A percentile compares a stretch with the other conserved stretches of the same genome.
These are phyloP conservation scores for Starmerella kuoi DNA, from an alignment of 805 yeast species.

Conservation along the genomic window DNA sequence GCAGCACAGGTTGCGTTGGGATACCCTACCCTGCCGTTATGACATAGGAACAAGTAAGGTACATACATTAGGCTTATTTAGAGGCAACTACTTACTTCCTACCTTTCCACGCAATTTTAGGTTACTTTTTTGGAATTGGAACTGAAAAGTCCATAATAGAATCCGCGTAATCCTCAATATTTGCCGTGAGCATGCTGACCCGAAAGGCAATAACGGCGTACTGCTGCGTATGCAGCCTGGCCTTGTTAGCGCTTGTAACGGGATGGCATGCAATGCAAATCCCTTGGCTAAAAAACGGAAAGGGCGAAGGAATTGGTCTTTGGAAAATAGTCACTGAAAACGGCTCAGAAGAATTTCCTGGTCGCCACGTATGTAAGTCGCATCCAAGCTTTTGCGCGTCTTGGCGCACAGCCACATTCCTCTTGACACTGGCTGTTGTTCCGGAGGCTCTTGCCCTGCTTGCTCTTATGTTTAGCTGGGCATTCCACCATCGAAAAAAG, in stretches of 20 bases:
- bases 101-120: too few relatives aligned
- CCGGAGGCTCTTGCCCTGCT: slow-evolving; percentile 19
- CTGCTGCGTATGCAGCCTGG: slow-evolving; percentile 8
- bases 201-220: slow-evolving; percentile 16
- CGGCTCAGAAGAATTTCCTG: slow-evolving; percentile 21
- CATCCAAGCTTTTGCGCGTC: slow-evolving; percentile 24
- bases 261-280: slow-evolving; percentile 8
- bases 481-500: slow-evolving; percentile 19
- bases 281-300: slow-evolving; percentile 18
- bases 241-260: slow-evolving; percentile 6
- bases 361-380: slow-evolving; percentile 11
- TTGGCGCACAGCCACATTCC: slow-evolving; percentile 25
- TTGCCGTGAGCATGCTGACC: slow-evolving; percentile 7
- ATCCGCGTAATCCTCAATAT: too few relatives aligned
- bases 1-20: too few relatives aligned
- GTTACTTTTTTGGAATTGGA: too few relatives aligned
- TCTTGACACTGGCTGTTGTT: slow-evolving; percentile 22
- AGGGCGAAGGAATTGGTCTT: slow-evolving; percentile 15
- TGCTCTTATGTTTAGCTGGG: slow-evolving; percentile 19
- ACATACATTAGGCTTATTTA: too few relatives aligned
- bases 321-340: slow-evolving; percentile 8
- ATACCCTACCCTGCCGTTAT: too few relatives aligned
- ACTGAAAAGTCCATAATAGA: too few relatives aligned
- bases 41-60: too few relatives aligned
- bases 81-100: too few relatives aligned